phyloP scores from a whole-genome alignment of 139 green algal genomes.

The Chlorella sp. region DNA sequence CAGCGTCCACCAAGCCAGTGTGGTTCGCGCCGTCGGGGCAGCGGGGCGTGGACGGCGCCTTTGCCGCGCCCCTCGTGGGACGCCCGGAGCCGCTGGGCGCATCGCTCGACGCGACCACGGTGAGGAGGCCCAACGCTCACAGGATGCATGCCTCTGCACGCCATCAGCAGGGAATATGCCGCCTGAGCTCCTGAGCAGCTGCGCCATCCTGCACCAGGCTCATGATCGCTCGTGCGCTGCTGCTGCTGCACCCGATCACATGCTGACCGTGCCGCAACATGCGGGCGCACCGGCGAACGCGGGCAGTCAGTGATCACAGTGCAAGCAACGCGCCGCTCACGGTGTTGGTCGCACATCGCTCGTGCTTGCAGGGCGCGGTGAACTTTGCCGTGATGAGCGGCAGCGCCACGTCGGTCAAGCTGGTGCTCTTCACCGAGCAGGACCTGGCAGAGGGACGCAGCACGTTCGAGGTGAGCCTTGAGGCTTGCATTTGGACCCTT shows the following conservation, averaged over 20 bases:
- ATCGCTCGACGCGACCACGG: constrained; percentile 11
- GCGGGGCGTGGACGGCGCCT: neutral
- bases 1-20: neutral
- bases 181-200: too few species aligned
- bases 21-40: constrained; percentile 14
- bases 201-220: too few species aligned
- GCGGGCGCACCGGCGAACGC: neutral
- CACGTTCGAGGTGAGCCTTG: neutral
- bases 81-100: constrained; percentile 17
- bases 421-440: constrained; percentile 79
- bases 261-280: neutral
- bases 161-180: too few species aligned
- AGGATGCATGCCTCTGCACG: neutral
- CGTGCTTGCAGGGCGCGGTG: constrained; percentile 45
- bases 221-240: too few species aligned
- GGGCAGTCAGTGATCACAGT: neutral
- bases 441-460: constrained; percentile 53
- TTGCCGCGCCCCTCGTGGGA: constrained; percentile 5
- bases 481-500: too few species aligned
- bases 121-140: neutral
- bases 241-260: too few species aligned
- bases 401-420: constrained; percentile 50
- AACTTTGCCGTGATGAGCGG: constrained; percentile 83
- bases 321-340: neutral
- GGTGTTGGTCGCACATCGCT: neutral